These are phyloP conservation scores for Colletotrichum paranaense DNA, from an alignment of 2,329 filamentous ascomycete species.

Conservation along the genomic window DNA sequence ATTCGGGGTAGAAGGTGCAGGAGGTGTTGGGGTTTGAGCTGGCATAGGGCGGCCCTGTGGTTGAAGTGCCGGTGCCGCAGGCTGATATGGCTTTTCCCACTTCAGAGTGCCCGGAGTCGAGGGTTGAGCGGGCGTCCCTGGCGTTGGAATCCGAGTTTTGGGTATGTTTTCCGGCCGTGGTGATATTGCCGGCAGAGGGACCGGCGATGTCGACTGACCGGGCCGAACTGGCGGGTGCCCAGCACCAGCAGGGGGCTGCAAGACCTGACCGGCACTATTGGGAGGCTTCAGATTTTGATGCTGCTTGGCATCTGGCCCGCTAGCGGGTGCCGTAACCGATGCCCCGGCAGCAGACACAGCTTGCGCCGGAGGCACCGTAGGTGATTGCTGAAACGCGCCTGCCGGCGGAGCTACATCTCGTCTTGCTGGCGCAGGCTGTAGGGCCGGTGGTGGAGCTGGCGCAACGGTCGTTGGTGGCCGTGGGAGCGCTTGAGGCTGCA, in stretches of 20 bases:
- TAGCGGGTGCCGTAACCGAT: slow-evolving; percentile 31
- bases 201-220: slow-evolving; percentile 35
- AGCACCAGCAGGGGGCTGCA: slow-evolving; percentile 50
- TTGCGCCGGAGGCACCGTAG: slow-evolving; percentile 21
- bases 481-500: slow-evolving; percentile 24
- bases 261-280: slow-evolving; percentile 44
- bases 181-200: slow-evolving; percentile 43
- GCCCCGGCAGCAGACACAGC: neutral
- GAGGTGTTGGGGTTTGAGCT: slow-evolving; percentile 8
- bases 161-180: slow-evolving; percentile 47
- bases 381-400: slow-evolving; percentile 23
- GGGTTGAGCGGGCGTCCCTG: slow-evolving; percentile 40
- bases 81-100: slow-evolving; percentile 56
- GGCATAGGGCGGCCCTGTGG: slow-evolving; percentile 38
- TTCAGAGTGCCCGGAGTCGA: slow-evolving; percentile 45
- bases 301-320: slow-evolving; percentile 41
- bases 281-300: slow-evolving; percentile 48
- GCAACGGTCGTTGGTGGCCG: neutral
- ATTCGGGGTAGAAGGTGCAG: slow-evolving; percentile 24
- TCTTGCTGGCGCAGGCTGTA: slow-evolving; percentile 4
- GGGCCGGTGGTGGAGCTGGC: neutral
- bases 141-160: slow-evolving; percentile 46
- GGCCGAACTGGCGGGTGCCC: slow-evolving; percentile 43
- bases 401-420: slow-evolving; percentile 23
- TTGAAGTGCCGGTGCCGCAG: slow-evolving; percentile 43